phyloP scores from a whole-genome alignment of 345 rosid species.

The Brassica rapa region DNA sequence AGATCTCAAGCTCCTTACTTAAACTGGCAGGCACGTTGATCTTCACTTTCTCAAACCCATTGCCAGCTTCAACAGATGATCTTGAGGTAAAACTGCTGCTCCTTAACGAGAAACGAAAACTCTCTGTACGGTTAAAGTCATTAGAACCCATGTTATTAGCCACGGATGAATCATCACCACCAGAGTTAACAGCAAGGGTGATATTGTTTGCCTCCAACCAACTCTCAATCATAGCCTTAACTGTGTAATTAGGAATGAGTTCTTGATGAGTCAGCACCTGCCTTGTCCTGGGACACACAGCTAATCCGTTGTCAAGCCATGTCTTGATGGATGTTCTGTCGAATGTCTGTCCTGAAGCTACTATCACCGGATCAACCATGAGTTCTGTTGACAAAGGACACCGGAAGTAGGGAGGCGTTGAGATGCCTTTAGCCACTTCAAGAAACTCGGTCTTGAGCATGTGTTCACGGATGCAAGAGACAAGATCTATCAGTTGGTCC shows the following conservation, averaged over 20 bases:
- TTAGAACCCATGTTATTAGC: conserved; percentile 52
- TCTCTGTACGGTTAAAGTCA: conserved; percentile 53
- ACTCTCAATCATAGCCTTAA: conserved; percentile 83
- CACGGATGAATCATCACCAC: conserved; percentile 42
- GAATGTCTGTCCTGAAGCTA: conserved; percentile 94
- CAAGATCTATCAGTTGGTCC: conserved; percentile 53
- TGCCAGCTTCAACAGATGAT: conserved; percentile 59
- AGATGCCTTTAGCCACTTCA: conserved; percentile 59
- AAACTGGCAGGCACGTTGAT: conserved; percentile 51
- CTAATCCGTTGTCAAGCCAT: conserved; percentile 81
- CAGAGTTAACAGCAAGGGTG: conserved; percentile 39
- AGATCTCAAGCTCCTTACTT: conserved; percentile 52
- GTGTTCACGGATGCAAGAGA: conserved; percentile 64
- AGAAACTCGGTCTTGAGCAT: conserved; percentile 59
- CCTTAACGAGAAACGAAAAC: conserved; percentile 50
- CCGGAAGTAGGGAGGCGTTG: conserved; percentile 73
- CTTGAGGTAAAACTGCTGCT: conserved; percentile 63
- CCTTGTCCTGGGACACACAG: conserved; percentile 83
- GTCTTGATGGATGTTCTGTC: conserved; percentile 83
- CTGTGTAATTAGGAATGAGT: conserved; percentile 87
- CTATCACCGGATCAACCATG: conserved; percentile 90
- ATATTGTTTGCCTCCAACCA: conserved; percentile 78
- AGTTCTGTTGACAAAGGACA: conserved; percentile 90
- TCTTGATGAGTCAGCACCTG: conserved; percentile 65
- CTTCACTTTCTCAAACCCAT: conserved; percentile 62